A percentile compares a stretch with the other conserved stretches of the same genome.
Evolutionary conservation across 2,329 filamentous ascomycete species (phyloP).

Genomic region (Didymellaceae sp.): DNA sequence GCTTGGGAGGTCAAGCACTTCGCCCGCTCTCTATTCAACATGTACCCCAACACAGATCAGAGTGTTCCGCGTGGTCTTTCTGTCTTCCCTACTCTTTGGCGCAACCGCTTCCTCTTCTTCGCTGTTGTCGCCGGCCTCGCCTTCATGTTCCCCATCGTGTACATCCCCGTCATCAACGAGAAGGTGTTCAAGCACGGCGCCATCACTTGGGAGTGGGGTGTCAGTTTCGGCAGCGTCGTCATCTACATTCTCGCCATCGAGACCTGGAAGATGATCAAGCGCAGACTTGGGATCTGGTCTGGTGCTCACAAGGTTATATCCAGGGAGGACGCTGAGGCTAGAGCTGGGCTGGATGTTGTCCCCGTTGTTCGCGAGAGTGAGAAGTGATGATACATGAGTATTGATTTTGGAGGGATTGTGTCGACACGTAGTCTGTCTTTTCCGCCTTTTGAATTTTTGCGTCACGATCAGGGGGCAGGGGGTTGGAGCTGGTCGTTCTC

Average conservation of each 20-base stretch:
- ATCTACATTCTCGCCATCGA: constrained; percentile 53
- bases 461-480: no score
- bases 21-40: constrained; percentile 53
- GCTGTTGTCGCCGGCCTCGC: constrained; percentile 50
- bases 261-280: constrained; percentile 55
- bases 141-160: constrained; percentile 54
- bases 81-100: constrained; percentile 49
- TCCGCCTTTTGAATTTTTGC: no score
- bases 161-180: constrained; percentile 54
- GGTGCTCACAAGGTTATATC: constrained; percentile 41
- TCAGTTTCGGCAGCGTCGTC: constrained; percentile 51
- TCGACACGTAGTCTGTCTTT: no score
- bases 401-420: no score
- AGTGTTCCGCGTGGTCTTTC: constrained; percentile 36
- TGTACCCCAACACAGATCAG: constrained; percentile 47
- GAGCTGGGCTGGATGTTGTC: constrained; percentile 30
- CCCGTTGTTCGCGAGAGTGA: constrained; percentile 16
- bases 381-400: no score
- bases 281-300: constrained; percentile 44
- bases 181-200: constrained; percentile 54
- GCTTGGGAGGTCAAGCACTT: constrained; percentile 58
- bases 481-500: no score
- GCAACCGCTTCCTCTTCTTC: constrained; percentile 55
- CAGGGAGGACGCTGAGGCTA: constrained; percentile 46
- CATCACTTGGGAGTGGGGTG: constrained; percentile 56